phyloP scores from a whole-genome alignment of 441 rosid genomes.

The Hypseocharis bilobata region DNA sequence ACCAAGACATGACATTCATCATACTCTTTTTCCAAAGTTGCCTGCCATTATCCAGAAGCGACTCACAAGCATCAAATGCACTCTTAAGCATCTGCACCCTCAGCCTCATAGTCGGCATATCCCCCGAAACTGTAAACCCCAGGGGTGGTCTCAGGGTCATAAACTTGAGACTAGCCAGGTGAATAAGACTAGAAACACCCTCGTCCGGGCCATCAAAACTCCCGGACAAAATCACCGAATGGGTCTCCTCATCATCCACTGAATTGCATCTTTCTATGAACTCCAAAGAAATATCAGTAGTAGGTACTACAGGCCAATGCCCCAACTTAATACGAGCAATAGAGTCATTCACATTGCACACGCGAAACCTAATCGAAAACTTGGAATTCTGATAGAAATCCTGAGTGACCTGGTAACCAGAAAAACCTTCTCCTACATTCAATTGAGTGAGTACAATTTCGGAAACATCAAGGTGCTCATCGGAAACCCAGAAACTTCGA shows the following conservation, averaged over 20 bases:
- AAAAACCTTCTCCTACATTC: conserved; percentile 33
- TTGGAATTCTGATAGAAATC: conserved; percentile 34
- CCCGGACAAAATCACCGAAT: conserved; percentile 49
- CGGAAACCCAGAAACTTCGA: conserved; percentile 33
- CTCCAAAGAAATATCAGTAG: conserved; percentile 54
- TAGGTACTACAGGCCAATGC: conserved; percentile 73
- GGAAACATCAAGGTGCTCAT: conserved; percentile 65
- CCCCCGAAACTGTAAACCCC: conserved; percentile 30
- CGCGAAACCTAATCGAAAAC: conserved; percentile 56
- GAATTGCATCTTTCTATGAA: conserved; percentile 33
- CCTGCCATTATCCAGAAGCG: conserved; percentile 57
- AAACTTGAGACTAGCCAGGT: conserved; percentile 55
- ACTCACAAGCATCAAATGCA: conserved; percentile 67
- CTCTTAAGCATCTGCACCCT: conserved; percentile 69
- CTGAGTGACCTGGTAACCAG: conserved; percentile 30
- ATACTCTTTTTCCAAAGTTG: conserved; percentile 81
- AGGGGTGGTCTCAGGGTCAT: conserved; percentile 56
- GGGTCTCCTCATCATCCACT: conserved; percentile 31
- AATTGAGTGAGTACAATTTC: conserved; percentile 59
- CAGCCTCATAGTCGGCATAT: conserved; percentile 43
- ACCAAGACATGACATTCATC: conserved; percentile 84
- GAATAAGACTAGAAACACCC: conserved; percentile 72
- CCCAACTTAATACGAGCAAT: conserved; percentile 72
- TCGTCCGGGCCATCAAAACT: conserved; percentile 79
- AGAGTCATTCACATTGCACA: conserved; percentile 40